These are phyloP conservation scores for Xerocomus amazonicus DNA, from an alignment of 1,284 basidiomycete genomes.

Conservation along the genomic window DNA sequence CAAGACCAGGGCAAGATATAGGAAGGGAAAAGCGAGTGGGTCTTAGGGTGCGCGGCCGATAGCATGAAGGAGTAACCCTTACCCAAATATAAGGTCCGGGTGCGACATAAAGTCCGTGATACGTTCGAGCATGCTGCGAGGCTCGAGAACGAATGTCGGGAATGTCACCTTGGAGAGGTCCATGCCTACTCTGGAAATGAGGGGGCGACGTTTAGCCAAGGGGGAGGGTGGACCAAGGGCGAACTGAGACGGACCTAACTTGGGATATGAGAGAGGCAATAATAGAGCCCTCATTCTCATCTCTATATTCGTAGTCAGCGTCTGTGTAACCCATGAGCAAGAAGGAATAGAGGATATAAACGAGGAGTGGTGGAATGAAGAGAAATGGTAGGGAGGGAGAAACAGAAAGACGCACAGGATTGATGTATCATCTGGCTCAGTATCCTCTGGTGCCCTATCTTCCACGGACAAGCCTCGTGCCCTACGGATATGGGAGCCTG, in stretches of 20 bases:
- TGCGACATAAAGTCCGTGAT: constrained; percentile 99
- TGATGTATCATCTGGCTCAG: constrained; percentile 79
- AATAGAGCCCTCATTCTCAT: constrained; percentile 80
- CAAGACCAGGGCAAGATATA: not conserved
- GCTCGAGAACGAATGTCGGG: constrained; percentile 93
- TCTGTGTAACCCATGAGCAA: constrained; percentile 29
- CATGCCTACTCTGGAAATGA: constrained; percentile 76
- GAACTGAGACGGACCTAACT: constrained; percentile 57
- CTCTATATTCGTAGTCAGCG: constrained; percentile 39
- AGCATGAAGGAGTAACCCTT: constrained; percentile 36
- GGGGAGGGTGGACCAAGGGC: not conserved
- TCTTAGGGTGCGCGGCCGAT: constrained; percentile 16
- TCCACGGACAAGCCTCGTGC: constrained; percentile 57
- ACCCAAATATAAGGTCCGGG: constrained; percentile 96
- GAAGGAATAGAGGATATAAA: not conserved
- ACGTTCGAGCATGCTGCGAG: constrained; percentile 89
- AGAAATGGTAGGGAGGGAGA: constrained; percentile 18
- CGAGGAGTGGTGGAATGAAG: constrained; percentile 1
- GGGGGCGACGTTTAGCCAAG: constrained; percentile 5
- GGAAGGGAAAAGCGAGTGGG: constrained; percentile 9
- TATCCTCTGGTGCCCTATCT: constrained; percentile 71
- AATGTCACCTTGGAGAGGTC: constrained; percentile 92
- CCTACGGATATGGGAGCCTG: constrained; percentile 60
- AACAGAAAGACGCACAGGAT: constrained; percentile 57
- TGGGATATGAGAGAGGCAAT: constrained; percentile 80